These are phyloP conservation scores for Cystobasidium pallidum DNA, from an alignment of 1,284 basidiomycete genomes.

Conservation along the genomic window DNA sequence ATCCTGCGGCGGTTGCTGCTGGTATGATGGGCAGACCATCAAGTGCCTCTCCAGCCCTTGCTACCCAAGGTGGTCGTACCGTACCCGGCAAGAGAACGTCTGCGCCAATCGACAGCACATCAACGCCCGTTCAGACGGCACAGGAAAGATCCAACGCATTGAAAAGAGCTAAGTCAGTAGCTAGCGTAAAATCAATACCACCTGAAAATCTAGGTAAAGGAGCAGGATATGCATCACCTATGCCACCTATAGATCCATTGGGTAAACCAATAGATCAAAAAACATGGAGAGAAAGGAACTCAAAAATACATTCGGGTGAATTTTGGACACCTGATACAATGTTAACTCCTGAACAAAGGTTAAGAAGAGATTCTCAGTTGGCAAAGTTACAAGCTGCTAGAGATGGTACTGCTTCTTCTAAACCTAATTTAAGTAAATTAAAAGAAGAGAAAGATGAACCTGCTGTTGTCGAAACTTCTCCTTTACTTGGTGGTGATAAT, in stretches of 20 bases:
- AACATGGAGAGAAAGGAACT: conserved; percentile 34
- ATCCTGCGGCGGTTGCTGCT: conserved; percentile 5
- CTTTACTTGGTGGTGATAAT: conserved; percentile 25
- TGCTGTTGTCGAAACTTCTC: conserved; percentile 1
- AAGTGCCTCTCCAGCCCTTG: not conserved
- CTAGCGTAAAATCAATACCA: conserved; percentile 31
- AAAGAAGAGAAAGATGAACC: conserved; percentile 25
- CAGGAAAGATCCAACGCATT: conserved; percentile 15
- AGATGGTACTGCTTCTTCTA: conserved; percentile 33
- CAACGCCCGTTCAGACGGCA: conserved; percentile 1
- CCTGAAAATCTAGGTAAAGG: conserved; percentile 38
- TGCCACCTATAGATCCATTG: conserved; percentile 39
- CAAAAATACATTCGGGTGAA: conserved; percentile 7
- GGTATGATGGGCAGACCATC: conserved; percentile 9
- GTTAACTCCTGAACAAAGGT: conserved; percentile 33
- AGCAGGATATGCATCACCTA: conserved; percentile 41
- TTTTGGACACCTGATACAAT: conserved; percentile 18
- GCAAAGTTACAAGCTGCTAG: conserved; percentile 26
- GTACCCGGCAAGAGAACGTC: conserved; percentile 13
- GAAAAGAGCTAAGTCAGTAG: conserved; percentile 18
- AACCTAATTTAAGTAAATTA: conserved; percentile 28
- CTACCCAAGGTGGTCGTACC: not conserved
- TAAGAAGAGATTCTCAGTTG: conserved; percentile 37
- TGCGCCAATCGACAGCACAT: not conserved
- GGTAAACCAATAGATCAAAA: conserved; percentile 41